Evolutionary conservation across 2,329 filamentous ascomycete species (phyloP).

Genomic region (Colletotrichum sansevieriae): DNA sequence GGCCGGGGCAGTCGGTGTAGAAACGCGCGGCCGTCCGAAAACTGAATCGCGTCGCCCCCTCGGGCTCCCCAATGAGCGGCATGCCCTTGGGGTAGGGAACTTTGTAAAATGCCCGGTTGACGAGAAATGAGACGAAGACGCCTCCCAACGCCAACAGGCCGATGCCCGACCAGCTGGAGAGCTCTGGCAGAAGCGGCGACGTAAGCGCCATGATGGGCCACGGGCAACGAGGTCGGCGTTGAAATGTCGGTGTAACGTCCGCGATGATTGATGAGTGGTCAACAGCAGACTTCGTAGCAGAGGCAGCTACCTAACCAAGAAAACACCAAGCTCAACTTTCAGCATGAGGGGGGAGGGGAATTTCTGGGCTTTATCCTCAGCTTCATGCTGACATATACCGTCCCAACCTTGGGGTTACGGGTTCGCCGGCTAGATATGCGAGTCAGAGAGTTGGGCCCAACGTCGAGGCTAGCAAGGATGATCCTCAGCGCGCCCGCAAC

Average conservation of each 20-base stretch:
- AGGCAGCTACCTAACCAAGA: neutral
- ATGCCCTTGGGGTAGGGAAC: slow-evolving; percentile 47
- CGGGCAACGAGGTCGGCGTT: neutral
- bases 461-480: slow-evolving; percentile 16
- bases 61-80: slow-evolving; percentile 46
- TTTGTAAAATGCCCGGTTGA: slow-evolving; percentile 41
- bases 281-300: neutral
- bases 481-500: neutral
- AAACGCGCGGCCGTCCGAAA: slow-evolving; percentile 47
- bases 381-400: neutral
- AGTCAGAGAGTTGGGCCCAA: slow-evolving; percentile 9
- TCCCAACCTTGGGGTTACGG: neutral
- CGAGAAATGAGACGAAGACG: slow-evolving; percentile 40
- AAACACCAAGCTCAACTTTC: no score
- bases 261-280: neutral
- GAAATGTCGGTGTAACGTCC: neutral
- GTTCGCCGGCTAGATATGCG: neutral
- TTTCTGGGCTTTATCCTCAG: slow-evolving; percentile 5
- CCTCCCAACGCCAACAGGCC: slow-evolving; percentile 9
- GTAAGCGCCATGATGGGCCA: slow-evolving; percentile 17
- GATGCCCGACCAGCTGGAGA: slow-evolving; percentile 22
- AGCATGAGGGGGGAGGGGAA: neutral
- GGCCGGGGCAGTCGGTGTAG: slow-evolving; percentile 48
- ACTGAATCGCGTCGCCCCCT: slow-evolving; percentile 46
- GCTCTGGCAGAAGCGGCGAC: neutral